Evolutionary conservation across 2,329 filamentous ascomycete species (phyloP).

Genomic region (Botrytis byssoidea): DNA sequence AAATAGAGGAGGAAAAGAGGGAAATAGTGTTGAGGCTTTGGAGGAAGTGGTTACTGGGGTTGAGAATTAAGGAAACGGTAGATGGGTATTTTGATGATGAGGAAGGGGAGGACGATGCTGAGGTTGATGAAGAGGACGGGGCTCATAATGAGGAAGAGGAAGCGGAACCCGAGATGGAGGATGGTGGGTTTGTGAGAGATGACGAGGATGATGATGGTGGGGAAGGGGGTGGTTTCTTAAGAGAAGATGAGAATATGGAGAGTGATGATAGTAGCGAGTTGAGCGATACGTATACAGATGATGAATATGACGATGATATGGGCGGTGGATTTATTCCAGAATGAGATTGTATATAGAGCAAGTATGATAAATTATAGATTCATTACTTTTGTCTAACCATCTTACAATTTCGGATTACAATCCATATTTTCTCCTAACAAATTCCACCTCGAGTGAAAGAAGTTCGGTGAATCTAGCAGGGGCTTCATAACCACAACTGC

Average conservation of each 20-base stretch:
- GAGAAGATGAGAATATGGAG: constrained; percentile 41
- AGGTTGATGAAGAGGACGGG: constrained; percentile 65
- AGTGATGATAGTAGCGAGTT: constrained; percentile 41
- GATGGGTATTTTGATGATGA: constrained; percentile 35
- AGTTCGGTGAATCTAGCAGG: neutral
- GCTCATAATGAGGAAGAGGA: constrained; percentile 39
- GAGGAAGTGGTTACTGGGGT: constrained; percentile 72
- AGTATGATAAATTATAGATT: neutral
- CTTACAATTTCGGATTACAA: neutral
- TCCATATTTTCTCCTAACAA: neutral
- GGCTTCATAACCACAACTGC: neutral
- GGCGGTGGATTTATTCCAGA: constrained; percentile 47
- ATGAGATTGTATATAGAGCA: constrained; percentile 24
- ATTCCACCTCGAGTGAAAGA: neutral
- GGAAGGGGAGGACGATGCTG: constrained; percentile 46
- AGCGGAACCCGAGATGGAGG: constrained; percentile 66
- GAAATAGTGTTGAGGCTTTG: constrained; percentile 64
- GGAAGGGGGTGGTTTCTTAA: neutral
- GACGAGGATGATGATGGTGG: constrained; percentile 22
- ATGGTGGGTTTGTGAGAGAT: constrained; percentile 29
- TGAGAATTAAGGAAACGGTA: constrained; percentile 50
- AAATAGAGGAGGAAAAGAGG: constrained; percentile 62
- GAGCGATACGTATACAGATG: constrained; percentile 15
- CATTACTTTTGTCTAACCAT: neutral
- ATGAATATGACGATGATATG: constrained; percentile 42